These are phyloP conservation scores for Ophiostoma australiae DNA, from an alignment of 2,329 filamentous ascomycete species.

Conservation along the genomic window DNA sequence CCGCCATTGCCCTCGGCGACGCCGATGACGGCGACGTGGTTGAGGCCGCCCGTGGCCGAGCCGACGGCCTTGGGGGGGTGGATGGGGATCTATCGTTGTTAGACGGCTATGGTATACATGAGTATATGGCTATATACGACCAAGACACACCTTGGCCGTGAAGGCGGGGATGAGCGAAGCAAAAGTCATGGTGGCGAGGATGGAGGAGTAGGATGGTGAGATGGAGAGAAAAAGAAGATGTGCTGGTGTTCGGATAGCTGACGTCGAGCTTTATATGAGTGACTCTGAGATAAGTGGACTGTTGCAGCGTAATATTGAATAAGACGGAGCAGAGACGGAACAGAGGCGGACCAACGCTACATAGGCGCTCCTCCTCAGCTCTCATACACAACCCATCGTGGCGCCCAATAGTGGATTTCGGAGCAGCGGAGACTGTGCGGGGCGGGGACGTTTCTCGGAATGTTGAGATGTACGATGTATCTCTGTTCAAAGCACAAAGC, in stretches of 20 bases:
- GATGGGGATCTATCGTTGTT: slow-evolving; percentile 29
- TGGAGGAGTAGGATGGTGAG: background rate
- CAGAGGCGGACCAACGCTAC: background rate
- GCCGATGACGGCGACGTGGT: slow-evolving; percentile 32
- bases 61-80: slow-evolving; percentile 32
- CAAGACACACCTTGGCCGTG: slow-evolving; percentile 34
- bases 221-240: background rate
- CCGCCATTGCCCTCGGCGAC: slow-evolving; percentile 29
- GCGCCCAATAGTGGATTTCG: background rate
- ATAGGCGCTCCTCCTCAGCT: background rate
- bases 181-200: slow-evolving; percentile 34
- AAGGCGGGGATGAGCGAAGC: slow-evolving; percentile 41
- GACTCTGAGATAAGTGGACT: too few relatives aligned
- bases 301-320: background rate
- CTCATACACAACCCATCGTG: background rate
- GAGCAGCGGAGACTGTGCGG: slow-evolving; percentile 6
- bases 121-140: background rate
- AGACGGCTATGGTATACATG: background rate
- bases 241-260: background rate
- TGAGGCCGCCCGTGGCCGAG: slow-evolving; percentile 32
- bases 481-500: too few relatives aligned
- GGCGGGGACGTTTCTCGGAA: background rate
- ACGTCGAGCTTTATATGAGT: too few relatives aligned
- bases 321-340: background rate
- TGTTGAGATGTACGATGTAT: background rate